Conservation (phyloP, 2,329 filamentous ascomycete species). For the Diaporthe nobilis region DNA sequence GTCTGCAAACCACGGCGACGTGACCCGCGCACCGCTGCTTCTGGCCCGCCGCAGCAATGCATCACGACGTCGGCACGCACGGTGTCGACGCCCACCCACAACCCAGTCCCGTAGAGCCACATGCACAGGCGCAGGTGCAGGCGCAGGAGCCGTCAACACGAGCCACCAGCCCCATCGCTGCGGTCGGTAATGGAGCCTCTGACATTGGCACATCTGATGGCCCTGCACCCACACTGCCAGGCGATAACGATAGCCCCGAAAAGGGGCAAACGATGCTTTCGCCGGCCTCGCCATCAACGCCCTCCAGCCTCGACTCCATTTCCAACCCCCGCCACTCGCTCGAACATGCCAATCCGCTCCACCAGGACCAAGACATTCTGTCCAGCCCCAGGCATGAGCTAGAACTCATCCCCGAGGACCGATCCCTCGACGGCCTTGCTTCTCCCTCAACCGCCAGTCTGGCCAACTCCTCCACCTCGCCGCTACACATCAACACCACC, state of each 20-base stretch:
- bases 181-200: conserved; percentile 10
- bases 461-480: conserved; percentile 14
- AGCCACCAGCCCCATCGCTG: conserved; percentile 25
- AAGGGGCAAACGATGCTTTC: conserved; percentile 20
- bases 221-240: conserved; percentile 6
- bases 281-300: conserved; percentile 25
- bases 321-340: conserved; percentile 31
- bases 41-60: conserved; percentile 22
- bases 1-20: conserved; percentile 6
- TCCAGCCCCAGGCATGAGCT: conserved; percentile 40
- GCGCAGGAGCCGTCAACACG: conserved; percentile 20
- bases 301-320: conserved; percentile 22
- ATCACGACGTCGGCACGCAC: conserved; percentile 30
- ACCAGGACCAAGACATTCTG: conserved; percentile 26
- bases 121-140: conserved; percentile 7
- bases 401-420: conserved; percentile 41
- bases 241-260: conserved; percentile 25
- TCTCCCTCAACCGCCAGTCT: conserved; percentile 20
- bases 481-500: conserved; percentile 20
- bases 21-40: conserved; percentile 2
- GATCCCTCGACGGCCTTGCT: conserved; percentile 28
- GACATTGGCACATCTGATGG: conserved; percentile 7
- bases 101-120: conserved; percentile 10
- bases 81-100: conserved; percentile 10
- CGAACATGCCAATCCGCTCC: conserved; percentile 21